phyloP scores from a whole-genome alignment of 345 rosid species.

The Lepidium didymum region DNA sequence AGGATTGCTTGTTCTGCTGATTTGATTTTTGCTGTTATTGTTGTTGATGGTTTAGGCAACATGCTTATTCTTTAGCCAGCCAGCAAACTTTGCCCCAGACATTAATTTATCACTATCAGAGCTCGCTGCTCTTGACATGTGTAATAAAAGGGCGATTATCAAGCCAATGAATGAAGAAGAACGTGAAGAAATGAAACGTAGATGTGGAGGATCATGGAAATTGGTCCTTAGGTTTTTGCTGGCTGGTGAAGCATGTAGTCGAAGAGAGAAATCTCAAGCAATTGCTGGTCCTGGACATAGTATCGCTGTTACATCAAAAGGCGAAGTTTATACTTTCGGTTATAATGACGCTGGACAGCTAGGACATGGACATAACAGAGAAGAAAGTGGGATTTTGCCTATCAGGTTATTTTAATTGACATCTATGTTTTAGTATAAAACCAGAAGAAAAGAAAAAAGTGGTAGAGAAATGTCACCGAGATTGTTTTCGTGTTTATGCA shows the following conservation, averaged over 20 bases:
- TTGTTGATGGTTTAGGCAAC: conserved; percentile 61
- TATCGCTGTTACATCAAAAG: conserved; percentile 74
- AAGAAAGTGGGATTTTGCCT: conserved; percentile 69
- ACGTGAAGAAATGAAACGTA: conserved; percentile 60
- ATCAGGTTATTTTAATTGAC: conserved; percentile 58
- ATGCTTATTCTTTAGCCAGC: conserved; percentile 93
- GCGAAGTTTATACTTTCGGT: conserved; percentile 76
- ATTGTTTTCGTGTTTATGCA: conserved; percentile 36
- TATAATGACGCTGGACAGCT: conserved; percentile 89
- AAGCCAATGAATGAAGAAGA: conserved; percentile 76
- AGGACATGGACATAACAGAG: conserved; percentile 77
- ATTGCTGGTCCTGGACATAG: conserved; percentile 98
- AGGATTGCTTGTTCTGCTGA: conserved; percentile 46
- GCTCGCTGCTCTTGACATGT: conserved; percentile 97
- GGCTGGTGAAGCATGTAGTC: conserved; percentile 88
- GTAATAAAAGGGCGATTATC: conserved; percentile 77
- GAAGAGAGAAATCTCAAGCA: conserved; percentile 95
- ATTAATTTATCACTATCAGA: conserved; percentile 65
- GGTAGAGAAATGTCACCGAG: background rate
- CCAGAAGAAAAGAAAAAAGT: background rate
- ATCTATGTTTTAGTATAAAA: conserved; percentile 33
- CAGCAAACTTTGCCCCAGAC: conserved; percentile 88
- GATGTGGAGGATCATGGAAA: conserved; percentile 96
- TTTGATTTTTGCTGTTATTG: background rate
- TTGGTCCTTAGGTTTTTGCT: conserved; percentile 82